Evolutionary conservation across 192 early-diverging fungal genomes (phyloP), one percentile per base, ranked within the genome.

Genomic region (Linnemannia hyalina): DNA sequence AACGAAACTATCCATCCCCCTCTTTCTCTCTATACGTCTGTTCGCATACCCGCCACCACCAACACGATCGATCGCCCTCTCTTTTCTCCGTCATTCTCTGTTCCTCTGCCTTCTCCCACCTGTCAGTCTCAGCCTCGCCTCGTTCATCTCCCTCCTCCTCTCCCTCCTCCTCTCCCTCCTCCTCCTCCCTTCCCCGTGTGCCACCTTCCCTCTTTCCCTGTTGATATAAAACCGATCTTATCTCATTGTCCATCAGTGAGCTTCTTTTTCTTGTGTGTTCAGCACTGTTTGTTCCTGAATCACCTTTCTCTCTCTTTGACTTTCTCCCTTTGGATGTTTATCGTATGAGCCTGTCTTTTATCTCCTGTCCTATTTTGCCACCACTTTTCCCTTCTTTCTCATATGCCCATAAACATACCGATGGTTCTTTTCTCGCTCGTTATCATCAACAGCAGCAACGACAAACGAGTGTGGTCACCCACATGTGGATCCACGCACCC

Each of bases 281-380:
- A 65, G 29, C 60, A 65, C 26, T 15, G n/a, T 65, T 29, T 40
- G 46, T 52, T 49, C 42, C 36, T 52, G 42, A 32, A 49, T 52
- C 41, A 26, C 63, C 36, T 40, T 54, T 75, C 74, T 63, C 32
- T 65, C 74, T 36, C 52, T 76, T 29, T 74, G 42, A 36, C 55
- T 46, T 35, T 73, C 18, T 73, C 22, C 35, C 54, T 38, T 35
- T 60, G 47, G n/a, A 10, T 29, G 68, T 42, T 49, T 70, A 42
- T 42, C 76, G n/a, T 23, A 38, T 71, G 70, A 42, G 41, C 40
- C 70, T 40, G 41, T 20, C 70, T 40, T 70, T 36, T 70, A 41
- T 41, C 38, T 38, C 38, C 36, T 70, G 8, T 40, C 8, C 5
- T 65, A 26, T 65, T 35, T 32, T 65, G 60, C 60, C 60, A 65